Percentiles rank a stretch among this genome's conserved stretches.
Conservation (phyloP, 345 rosid genomes). For the Brassica juncea region DNA sequence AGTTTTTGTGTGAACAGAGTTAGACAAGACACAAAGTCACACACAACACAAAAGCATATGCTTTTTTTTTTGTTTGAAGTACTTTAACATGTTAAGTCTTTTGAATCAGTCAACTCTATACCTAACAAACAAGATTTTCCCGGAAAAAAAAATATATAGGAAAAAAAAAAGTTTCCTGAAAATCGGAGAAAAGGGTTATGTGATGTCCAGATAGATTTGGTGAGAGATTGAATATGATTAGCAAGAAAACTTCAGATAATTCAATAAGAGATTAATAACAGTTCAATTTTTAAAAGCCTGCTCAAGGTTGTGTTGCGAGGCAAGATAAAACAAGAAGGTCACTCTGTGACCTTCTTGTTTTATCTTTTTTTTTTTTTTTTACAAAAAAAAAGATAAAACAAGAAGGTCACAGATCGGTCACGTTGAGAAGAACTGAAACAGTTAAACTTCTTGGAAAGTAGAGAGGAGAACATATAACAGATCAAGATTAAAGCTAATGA, state of each 20-base stretch:
- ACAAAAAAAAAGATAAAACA: not conserved
- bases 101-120: constrained; percentile 34
- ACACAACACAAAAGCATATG: not conserved
- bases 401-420: constrained; percentile 28
- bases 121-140: constrained; percentile 26
- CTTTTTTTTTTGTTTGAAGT: not conserved
- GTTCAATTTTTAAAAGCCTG: not conserved
- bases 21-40: not conserved
- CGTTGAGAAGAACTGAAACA: constrained; percentile 1
- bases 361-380: no score
- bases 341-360: no score
- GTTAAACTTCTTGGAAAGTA: not conserved
- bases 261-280: constrained; percentile 5
- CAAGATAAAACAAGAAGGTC: not conserved
- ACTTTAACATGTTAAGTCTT: constrained; percentile 1
- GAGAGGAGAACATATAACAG: not conserved
- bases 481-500: constrained; percentile 5
- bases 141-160: not conserved
- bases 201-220: constrained; percentile 18
- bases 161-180: not conserved
- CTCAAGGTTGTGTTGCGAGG: not conserved
- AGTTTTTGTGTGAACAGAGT: constrained; percentile 11
- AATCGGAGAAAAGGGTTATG: constrained; percentile 22
- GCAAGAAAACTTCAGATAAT: not conserved
- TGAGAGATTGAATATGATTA: not conserved